Base-by-base conservation (phyloP, 164 flowering plant species). In the Macadamia tetraphylla region DNA sequence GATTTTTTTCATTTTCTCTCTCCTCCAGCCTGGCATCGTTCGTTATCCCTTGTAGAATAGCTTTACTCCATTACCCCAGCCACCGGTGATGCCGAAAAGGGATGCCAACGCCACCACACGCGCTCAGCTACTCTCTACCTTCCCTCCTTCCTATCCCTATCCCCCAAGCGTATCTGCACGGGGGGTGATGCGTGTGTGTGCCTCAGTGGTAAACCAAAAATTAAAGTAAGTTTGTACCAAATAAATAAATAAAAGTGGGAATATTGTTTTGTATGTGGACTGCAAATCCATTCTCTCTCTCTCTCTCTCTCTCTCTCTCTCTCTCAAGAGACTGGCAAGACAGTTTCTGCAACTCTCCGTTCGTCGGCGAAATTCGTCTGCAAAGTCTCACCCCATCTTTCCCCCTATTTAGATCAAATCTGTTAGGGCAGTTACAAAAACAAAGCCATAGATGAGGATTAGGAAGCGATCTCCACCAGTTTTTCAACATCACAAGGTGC, bases 391-490 rank as follows among this genome's bases (percentile, higher is more conserved):
- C 62, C 30, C 40, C 30, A 15, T 59, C 35, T 10, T 5, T 59
- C 40, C 29, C 12, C 3, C 6, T 29, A 0, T n/a, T 1, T 55
- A 15, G 8, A 55, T 55, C 58, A 55, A 57, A 57, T 10, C 59
- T 23, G 30, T 23, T 23, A 23, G 23, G 23, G 23, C 23, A 23
- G 23, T 23, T 23, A 23, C 23, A 23, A 23, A 23, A 23, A 23
- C 23, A 23, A 56, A 23, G 14, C 62, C 43, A 60, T 60, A 30
- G 44, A 60, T 60, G 62, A 60, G 62, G 62, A 60, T 60, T 30
- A 60, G 62, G n/a, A 60, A 60, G 43, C 40, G 62, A 31, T 60
- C 44, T 60, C 62, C 32, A 60, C 11, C 44, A 60, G 62, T 31
- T 32, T 43, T 43, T 30, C 44, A 60, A 60, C 62, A 13, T 9